Evolutionary conservation across 1,139 yeast genomes (phyloP), one percentile per base, ranked within the genome.

Genomic region (Taiozyma sp.): DNA sequence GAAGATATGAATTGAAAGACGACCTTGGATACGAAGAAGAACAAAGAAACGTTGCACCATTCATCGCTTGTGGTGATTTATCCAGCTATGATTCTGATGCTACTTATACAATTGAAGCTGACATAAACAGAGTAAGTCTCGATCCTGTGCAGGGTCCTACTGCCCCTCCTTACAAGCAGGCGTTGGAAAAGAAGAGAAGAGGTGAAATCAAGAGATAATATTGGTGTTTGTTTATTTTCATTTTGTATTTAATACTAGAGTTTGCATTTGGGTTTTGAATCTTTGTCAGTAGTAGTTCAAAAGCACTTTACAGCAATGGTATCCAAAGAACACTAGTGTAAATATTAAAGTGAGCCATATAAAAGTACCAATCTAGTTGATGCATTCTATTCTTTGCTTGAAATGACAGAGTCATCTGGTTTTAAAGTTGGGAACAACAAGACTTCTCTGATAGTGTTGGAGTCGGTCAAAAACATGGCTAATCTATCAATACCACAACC

Each of bases 401-500:
- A 57, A 43, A 60, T 50, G 47, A 58, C 59, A 44, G 60, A 29
- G 48, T 62, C 81, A 72, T 92, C 98, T 50, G 98, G 98, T 79
- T 91, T 92, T 82, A 93, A 89, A 61, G 98, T 92, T 70, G 99
- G 99, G 96, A 93, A 93, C 70, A 93, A 78, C 65, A 93, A 79
- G 45, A 93, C 99, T 78, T 93, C 99, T 85, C 97, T 90, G 70
- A 93, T 93, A 61, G 97, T 90, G 78, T 90, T 88, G 55, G 97
- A 89, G 74, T 93, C 84, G 58, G 98, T 93, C 77, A 93, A 82
- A 79, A 93, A 92, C 99, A 93, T 93, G 69, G 97, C 93, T 67
- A 93, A 72, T 79, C 99, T 89, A 75, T 93, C 99, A 64, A 93
- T 91, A 81, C 99, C 99, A 76, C 96, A 87, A 66, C 99, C 99